Evolutionary conservation across 805 yeast genomes (phyloP).

Genomic region (Metschnikowia kofuensis): DNA sequence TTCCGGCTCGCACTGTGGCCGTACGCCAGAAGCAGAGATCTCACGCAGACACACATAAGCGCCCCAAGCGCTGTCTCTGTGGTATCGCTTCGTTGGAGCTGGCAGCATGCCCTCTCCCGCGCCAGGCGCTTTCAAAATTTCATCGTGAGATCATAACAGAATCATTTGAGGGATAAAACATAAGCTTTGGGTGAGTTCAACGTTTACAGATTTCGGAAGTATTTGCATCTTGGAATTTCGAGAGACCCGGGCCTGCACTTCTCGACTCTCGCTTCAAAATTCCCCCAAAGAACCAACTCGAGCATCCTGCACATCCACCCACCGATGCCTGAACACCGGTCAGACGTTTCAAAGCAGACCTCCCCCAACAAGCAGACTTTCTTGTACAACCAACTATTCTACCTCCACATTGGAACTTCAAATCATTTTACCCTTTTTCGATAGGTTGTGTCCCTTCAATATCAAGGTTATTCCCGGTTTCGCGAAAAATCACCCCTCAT

Average conservation of each 20-base stretch:
- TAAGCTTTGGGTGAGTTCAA: too few relatives aligned
- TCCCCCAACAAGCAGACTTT: not conserved
- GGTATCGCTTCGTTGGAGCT: not conserved
- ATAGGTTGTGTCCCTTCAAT: not conserved
- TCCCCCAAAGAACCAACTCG: not conserved
- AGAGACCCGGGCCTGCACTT: not conserved
- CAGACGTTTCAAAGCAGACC: conserved; percentile 1
- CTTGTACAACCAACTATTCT: not conserved
- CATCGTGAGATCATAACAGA: too few relatives aligned
- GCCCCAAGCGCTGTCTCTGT: not conserved
- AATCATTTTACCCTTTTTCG: not conserved
- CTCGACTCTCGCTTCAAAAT: not conserved
- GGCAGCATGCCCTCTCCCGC: too few relatives aligned
- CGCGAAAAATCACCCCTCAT: not conserved
- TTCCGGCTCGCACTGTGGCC: not conserved
- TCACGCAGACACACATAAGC: not conserved
- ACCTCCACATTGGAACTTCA: too few relatives aligned
- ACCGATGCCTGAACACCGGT: conserved; percentile 1
- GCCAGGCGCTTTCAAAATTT: too few relatives aligned
- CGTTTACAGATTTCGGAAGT: too few relatives aligned
- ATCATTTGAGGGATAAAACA: too few relatives aligned
- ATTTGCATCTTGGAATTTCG: too few relatives aligned
- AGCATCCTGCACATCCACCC: not conserved
- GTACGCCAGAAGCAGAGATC: not conserved
- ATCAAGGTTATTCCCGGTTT: not conserved